Conservation (phyloP, 129 eudicot species). For the Silybum marianum region DNA sequence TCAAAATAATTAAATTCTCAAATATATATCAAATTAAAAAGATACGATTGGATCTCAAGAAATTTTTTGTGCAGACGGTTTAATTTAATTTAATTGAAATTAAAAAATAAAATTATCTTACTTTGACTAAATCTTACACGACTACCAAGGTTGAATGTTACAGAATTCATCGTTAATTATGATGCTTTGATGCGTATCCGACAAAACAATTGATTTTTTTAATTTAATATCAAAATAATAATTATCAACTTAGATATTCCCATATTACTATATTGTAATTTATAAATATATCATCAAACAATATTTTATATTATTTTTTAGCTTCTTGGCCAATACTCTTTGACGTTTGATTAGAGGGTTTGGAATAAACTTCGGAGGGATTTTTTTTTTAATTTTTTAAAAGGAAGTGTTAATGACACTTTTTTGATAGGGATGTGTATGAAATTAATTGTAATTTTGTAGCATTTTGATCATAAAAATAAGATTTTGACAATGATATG, state of each 20-base stretch:
- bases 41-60: neutral
- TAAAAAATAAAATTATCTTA: slow-evolving; percentile 25
- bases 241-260: slow-evolving; percentile 35
- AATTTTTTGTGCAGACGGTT: slow-evolving; percentile 11
- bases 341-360: neutral
- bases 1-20: no score
- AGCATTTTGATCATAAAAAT: no score
- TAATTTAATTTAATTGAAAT: neutral
- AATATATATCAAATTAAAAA: no score
- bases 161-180: slow-evolving; percentile 37
- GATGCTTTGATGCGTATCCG: slow-evolving; percentile 27
- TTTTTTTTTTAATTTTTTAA: no score
- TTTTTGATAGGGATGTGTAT: no score
- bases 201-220: slow-evolving; percentile 11
- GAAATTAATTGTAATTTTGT: no score
- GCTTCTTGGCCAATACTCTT: slow-evolving; percentile 23
- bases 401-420: no score
- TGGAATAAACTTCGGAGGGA: neutral
- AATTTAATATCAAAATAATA: slow-evolving; percentile 3
- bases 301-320: neutral
- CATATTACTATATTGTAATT: neutral
- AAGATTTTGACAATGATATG: no score
- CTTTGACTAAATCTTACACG: slow-evolving; percentile 42
- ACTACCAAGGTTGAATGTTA: slow-evolving; percentile 37
- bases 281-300: neutral